Conservation (phyloP, 148 eudicot species). For the Rhododendron williamsianum region DNA sequence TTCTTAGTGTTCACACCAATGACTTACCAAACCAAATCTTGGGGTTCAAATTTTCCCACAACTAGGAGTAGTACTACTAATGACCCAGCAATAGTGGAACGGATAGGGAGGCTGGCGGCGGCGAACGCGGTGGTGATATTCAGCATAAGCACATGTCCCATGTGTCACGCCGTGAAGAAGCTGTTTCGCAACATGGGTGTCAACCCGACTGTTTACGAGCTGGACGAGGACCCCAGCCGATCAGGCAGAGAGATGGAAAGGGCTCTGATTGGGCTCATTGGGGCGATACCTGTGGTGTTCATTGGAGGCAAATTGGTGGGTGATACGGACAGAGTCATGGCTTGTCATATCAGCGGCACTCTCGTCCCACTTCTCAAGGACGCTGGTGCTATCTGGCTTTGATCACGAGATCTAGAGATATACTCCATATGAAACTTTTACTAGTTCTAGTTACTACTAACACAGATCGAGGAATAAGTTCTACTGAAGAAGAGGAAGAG, state of each 20-base stretch:
- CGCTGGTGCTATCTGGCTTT: conserved; percentile 2
- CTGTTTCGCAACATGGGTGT: conserved; percentile 2
- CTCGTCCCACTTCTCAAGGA: not conserved
- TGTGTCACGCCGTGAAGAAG: conserved; percentile 1
- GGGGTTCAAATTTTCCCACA: not conserved
- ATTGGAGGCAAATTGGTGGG: not conserved
- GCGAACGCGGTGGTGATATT: not conserved
- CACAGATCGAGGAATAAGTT: not conserved
- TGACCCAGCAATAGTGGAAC: not conserved
- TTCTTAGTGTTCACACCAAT: not conserved
- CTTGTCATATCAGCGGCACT: not conserved
- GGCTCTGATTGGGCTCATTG: not conserved
- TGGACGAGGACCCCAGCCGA: not conserved
- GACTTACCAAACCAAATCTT: not conserved
- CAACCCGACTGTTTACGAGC: not conserved
- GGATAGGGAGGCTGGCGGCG: not conserved
- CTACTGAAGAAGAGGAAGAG: not conserved
- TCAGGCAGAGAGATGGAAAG: not conserved
- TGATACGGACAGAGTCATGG: not conserved
- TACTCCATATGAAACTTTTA: too few species aligned
- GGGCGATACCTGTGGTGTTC: not conserved
- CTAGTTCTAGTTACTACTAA: too few species aligned
- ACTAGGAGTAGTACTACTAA: not conserved
- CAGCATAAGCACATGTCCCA: not conserved
- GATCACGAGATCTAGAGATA: not conserved